Conservation (phyloP, 306 rosid genomes). For the Hippophae gyantsensis region DNA sequence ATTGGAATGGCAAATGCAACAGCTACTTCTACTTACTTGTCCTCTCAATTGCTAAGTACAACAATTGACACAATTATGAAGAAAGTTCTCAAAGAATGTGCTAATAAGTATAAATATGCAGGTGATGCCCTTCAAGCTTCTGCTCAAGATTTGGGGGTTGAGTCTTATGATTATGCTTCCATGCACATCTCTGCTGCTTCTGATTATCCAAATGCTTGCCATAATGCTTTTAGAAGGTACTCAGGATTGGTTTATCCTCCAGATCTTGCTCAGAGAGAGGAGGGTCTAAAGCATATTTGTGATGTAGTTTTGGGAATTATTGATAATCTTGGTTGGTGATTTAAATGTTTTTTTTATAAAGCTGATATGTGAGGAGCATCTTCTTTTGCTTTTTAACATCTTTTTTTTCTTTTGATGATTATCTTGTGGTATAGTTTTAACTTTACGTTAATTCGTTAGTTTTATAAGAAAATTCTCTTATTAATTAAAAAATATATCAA, state of each 20-base stretch:
- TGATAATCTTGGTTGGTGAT: conserved; percentile 48
- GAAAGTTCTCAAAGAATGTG: conserved; percentile 60
- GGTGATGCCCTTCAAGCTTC: conserved; percentile 60
- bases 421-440: too few species aligned
- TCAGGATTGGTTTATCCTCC: conserved; percentile 44
- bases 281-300: conserved; percentile 65
- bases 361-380: too few species aligned
- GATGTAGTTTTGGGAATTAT: conserved; percentile 71
- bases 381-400: too few species aligned
- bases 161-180: conserved; percentile 68
- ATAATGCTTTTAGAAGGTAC: conserved; percentile 45
- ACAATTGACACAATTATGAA: conserved; percentile 23
- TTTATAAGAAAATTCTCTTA: too few species aligned
- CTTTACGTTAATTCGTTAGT: too few species aligned
- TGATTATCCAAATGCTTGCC: conserved; percentile 81
- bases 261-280: conserved; percentile 60
- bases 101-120: conserved; percentile 53
- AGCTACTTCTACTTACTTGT: conserved; percentile 57
- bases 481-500: too few species aligned
- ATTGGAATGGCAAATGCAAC: conserved; percentile 62
- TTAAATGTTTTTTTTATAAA: not conserved
- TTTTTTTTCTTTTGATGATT: too few species aligned
- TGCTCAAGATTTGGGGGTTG: conserved; percentile 37
- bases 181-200: conserved; percentile 63
- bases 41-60: conserved; percentile 38